A percentile compares a stretch with the other conserved stretches of the same genome.
Evolutionary conservation across 2,329 filamentous ascomycete species (phyloP).

Genomic region (Fusarium hainanense): DNA sequence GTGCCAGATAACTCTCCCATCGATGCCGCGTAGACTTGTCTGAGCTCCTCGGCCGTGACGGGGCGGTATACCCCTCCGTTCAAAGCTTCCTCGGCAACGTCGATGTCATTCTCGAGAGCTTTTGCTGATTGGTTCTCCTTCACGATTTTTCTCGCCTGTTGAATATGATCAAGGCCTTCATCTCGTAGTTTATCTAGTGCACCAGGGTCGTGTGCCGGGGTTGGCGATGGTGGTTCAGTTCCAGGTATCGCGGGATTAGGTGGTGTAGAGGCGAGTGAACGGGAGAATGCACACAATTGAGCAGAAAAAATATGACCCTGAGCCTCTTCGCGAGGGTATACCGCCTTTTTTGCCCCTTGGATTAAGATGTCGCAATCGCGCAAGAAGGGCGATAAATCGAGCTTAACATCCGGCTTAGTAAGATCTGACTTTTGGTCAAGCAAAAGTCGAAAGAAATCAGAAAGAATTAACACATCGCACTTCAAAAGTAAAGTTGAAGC

Average conservation of each 20-base stretch:
- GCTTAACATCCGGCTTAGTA: background rate
- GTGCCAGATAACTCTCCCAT: background rate
- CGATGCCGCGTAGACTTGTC: conserved; percentile 1
- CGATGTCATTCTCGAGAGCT: background rate
- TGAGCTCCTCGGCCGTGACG: background rate
- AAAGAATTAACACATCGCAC: background rate
- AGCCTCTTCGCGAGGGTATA: background rate
- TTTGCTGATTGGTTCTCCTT: background rate
- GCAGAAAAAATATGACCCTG: background rate
- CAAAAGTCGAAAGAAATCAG: background rate
- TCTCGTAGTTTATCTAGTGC: background rate
- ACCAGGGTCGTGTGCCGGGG: background rate
- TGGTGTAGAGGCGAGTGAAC: background rate
- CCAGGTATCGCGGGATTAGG: background rate
- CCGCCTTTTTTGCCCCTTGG: background rate
- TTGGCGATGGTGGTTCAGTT: background rate
- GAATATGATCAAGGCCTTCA: background rate
- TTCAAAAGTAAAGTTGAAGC: background rate
- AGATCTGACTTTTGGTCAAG: background rate
- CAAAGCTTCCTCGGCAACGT: background rate
- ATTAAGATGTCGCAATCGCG: background rate
- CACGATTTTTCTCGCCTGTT: background rate
- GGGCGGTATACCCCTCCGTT: background rate
- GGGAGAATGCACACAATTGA: background rate
- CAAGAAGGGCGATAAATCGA: background rate